Percentiles rank a stretch among this genome's conserved stretches.
Evolutionary conservation across 2,329 filamentous ascomycete species (phyloP).

Genomic region (Rachicladosporium sp.): DNA sequence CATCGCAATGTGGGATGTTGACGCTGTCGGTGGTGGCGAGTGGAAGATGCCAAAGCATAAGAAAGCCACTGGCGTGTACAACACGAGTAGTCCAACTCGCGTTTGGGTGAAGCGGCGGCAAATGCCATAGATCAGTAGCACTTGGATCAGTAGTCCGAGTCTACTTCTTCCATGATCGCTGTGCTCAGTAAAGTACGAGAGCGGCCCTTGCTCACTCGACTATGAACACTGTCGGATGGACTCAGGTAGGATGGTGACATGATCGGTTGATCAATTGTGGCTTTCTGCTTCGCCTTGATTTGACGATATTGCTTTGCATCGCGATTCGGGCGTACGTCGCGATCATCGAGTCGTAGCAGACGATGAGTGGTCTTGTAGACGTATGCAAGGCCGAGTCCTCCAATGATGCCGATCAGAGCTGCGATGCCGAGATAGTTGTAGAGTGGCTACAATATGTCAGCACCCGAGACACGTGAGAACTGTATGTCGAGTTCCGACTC

Average conservation of each 20-base stretch:
- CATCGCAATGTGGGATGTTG: conserved; percentile 44
- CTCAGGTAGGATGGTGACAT: conserved; percentile 13
- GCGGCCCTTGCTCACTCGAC: conserved; percentile 19
- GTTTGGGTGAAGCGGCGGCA: conserved; percentile 36
- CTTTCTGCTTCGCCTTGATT: conserved; percentile 16
- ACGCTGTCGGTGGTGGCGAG: conserved; percentile 30
- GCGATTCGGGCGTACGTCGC: conserved; percentile 9
- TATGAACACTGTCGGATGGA: conserved; percentile 17
- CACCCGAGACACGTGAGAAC: neutral
- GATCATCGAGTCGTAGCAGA: conserved; percentile 13
- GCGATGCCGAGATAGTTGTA: conserved; percentile 54
- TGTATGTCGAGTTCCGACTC: conserved; percentile 9
- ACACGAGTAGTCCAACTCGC: conserved; percentile 40
- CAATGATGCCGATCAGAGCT: conserved; percentile 50
- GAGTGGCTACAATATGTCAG: conserved; percentile 29
- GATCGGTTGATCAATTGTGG: conserved; percentile 8
- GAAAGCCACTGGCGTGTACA: conserved; percentile 37
- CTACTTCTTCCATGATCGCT: conserved; percentile 62
- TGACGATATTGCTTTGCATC: conserved; percentile 22
- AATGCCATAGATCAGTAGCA: conserved; percentile 1
- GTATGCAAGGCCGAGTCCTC: conserved; percentile 48
- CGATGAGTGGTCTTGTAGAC: conserved; percentile 34
- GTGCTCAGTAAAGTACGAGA: conserved; percentile 46
- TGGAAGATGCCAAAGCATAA: conserved; percentile 41
- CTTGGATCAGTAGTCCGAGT: conserved; percentile 35